Base-by-base conservation (phyloP, 306 rosid genomes). In the Psophocarpus tetragonolobus region DNA sequence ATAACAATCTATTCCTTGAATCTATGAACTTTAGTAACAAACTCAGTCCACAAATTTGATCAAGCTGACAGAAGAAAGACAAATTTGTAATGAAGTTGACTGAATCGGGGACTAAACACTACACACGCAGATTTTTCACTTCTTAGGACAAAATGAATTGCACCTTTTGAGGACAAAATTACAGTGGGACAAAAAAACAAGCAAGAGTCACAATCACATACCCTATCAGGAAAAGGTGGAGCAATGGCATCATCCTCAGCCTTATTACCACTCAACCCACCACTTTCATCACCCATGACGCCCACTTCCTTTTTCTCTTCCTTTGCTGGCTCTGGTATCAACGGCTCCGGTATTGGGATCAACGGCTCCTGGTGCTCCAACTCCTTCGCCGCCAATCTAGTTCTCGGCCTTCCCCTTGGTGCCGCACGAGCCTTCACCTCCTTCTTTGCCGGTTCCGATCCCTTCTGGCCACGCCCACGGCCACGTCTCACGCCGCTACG, bases 141-240 rank as follows among this genome's bases (percentile, higher is more conserved):
- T 53, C 21, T 53, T 1, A 20, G 2, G 60, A 21, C 14, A 15
- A 54, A 20, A 54, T 23, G 14, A 24, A 11, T 20, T 50, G 24
- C 10, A 50, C 17, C 17, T 23, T 23, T 26, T 10, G n/a, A 2
- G 33, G 11, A 29, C 45, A 35, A 65, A 54, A 32, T 18, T 17
- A 10, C 58, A 18, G 9, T 18, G 0, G 21, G 1, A 21, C 0
- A 54, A 54, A 23, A 23, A 6, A 6, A 2, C 14, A 51, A 15
- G 27, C n/a, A 6, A 14, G 21, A 33, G 44, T 18, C 4, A 17
- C 4, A 62, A n/a, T n/a, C 5, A 17, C 48, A 41, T 65, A 90
- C 98, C 92, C 53, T 92, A 6, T 92, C 98, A 2, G 98, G 98
- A 56, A 94, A 89, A 73, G 97, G 96, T 13, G 97, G 85, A 21